These are phyloP conservation scores for Primulina eburnea DNA, from an alignment of 257 asterid species.

Conservation along the genomic window DNA sequence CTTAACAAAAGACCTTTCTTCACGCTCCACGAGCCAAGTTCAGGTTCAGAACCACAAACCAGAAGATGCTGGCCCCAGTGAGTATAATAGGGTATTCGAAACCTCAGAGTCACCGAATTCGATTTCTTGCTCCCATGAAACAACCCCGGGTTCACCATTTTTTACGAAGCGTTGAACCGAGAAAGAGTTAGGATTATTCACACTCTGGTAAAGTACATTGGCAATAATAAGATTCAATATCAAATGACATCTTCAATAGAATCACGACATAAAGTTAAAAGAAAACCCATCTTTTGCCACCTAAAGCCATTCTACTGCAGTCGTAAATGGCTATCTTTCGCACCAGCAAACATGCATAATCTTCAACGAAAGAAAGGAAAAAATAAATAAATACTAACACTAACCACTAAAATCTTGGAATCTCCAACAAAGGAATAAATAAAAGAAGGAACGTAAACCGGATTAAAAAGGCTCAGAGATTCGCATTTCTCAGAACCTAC, in stretches of 20 bases:
- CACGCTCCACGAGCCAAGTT: slow-evolving; percentile 88
- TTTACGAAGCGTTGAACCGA: slow-evolving; percentile 15
- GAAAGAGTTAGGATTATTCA: slow-evolving; percentile 17
- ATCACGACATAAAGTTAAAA: slow-evolving; percentile 2
- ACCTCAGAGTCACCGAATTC: slow-evolving; percentile 58
- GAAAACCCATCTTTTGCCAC: not conserved
- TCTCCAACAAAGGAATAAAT: slow-evolving; percentile 1
- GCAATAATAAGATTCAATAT: not conserved
- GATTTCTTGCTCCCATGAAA: slow-evolving; percentile 44
- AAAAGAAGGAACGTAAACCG: not conserved
- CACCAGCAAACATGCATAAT: slow-evolving; percentile 21
- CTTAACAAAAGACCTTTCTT: slow-evolving; percentile 77
- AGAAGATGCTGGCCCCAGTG: slow-evolving; percentile 90
- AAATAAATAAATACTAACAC: not conserved
- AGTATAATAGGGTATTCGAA: slow-evolving; percentile 80
- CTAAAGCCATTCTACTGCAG: not conserved
- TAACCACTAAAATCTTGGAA: not conserved
- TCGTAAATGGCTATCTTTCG: not conserved
- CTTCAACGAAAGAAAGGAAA: slow-evolving; percentile 3
- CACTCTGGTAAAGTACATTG: slow-evolving; percentile 21
- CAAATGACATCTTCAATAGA: slow-evolving; percentile 9
- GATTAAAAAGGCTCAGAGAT: slow-evolving; percentile 6
- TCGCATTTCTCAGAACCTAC: slow-evolving; percentile 14
- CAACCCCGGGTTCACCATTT: slow-evolving; percentile 64
- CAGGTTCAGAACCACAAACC: slow-evolving; percentile 81